Conservation (phyloP, 2,329 filamentous ascomycete species). For the Leptodontidium sp. region DNA sequence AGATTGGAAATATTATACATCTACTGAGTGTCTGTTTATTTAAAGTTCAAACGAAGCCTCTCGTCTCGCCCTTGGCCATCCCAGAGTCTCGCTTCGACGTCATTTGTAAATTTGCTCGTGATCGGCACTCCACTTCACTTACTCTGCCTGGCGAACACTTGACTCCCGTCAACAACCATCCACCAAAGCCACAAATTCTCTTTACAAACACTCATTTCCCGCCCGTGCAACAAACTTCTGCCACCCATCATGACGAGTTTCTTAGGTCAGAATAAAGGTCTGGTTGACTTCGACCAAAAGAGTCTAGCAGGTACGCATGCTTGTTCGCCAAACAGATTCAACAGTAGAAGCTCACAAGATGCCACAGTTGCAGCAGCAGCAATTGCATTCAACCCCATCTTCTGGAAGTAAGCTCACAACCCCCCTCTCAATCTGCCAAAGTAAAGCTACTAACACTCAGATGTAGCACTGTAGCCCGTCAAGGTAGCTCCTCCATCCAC, state of each 20-base stretch:
- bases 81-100: slow-evolving; percentile 34
- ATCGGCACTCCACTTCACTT: slow-evolving; percentile 20
- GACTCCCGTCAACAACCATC: background rate
- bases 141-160: slow-evolving; percentile 6
- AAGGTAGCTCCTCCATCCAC: slow-evolving; percentile 61
- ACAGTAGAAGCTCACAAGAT: slow-evolving; percentile 35
- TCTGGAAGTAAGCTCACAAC: slow-evolving; percentile 86
- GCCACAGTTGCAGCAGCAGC: slow-evolving; percentile 76
- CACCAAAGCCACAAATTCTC: background rate
- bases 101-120: slow-evolving; percentile 36
- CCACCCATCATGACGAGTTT: slow-evolving; percentile 41
- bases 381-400: slow-evolving; percentile 96
- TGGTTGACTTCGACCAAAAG: slow-evolving; percentile 70
- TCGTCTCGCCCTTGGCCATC: background rate
- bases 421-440: slow-evolving; percentile 6
- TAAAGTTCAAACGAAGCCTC: slow-evolving; percentile 3
- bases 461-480: slow-evolving; percentile 80
- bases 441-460: slow-evolving; percentile 23
- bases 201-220: background rate
- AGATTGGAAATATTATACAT: background rate
- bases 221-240: background rate
- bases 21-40: background rate
- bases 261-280: slow-evolving; percentile 38
- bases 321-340: slow-evolving; percentile 13
- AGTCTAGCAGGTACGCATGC: slow-evolving; percentile 71